Evolutionary conservation across 1,139 yeast genomes (phyloP), one percentile per base, ranked within the genome.

Genomic region (Geotrichum histeridarum): DNA sequence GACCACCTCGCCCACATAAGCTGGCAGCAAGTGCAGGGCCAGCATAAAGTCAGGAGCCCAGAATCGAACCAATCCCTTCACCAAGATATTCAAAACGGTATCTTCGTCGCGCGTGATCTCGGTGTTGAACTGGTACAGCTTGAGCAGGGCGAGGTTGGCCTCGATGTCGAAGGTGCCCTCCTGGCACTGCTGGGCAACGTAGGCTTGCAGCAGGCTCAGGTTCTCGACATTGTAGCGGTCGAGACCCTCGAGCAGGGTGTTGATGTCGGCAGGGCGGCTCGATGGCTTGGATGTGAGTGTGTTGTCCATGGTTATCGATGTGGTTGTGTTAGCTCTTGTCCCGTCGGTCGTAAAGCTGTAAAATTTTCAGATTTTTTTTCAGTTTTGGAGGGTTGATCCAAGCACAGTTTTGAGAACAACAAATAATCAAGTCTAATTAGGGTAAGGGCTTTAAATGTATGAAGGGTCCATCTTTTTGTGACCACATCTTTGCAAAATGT

Each of bases 181-280:
- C 27, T 64, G 57, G 59, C 76, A 73, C 60, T 77, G 80, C 37
- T 65, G 61, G 39, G 62, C 61, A 47, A 75, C 71, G 58, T 76
- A 77, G 14, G 72, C 73, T 63, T 76, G 77, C 27, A 76, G 66
- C 38, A 70, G 72, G 51, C 72, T 68, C 57, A 74, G 72, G 38
- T 73, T 74, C n/a, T 72, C 72, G 35, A 72, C 71, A 57, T 76
- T 76, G 65, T 76, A 77, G 61, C 79, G 70, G 55, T 73, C 77
- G 55, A 75, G 67, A 39, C 74, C 66, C 55, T 68, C 66, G 48
- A 75, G 67, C 47, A 74, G 68, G 49, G 65, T 68, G 51, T 69
- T 68, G 53, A 75, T 63, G 37, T 64, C 64, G 37, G 66, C 71
- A 11, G 78, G 77, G 61, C 78, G 70, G 54, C 69, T 64, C 12